Evolutionary conservation across 805 yeast species (phyloP).

Genomic region (Blastobotrys terrestris): DNA sequence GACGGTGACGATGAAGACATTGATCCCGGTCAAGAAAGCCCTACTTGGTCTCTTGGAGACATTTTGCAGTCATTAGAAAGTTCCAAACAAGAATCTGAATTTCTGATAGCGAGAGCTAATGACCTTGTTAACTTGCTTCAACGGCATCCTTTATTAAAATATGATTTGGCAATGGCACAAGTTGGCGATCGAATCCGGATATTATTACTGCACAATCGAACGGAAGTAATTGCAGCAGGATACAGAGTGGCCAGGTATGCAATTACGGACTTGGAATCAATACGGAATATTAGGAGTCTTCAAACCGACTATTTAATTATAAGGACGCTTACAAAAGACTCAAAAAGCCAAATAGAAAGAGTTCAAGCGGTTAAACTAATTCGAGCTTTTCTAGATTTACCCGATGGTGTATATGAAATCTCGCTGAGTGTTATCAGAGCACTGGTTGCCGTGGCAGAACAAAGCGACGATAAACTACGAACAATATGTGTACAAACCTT

Average conservation of each 20-base stretch:
- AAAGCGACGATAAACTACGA: conserved; percentile 45
- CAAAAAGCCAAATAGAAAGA: conserved; percentile 52
- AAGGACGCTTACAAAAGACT: conserved; percentile 55
- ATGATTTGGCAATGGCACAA: conserved; percentile 46
- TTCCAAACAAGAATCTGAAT: conserved; percentile 43
- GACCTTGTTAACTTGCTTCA: conserved; percentile 53
- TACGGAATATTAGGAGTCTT: conserved; percentile 46
- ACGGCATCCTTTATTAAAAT: conserved; percentile 52
- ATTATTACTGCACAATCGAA: conserved; percentile 49
- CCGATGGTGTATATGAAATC: conserved; percentile 46
- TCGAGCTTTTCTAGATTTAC: conserved; percentile 52
- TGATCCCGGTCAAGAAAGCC: conserved; percentile 30
- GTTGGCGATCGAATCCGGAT: conserved; percentile 45
- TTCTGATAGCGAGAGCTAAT: conserved; percentile 55
- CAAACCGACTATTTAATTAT: conserved; percentile 60
- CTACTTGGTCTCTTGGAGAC: conserved; percentile 61
- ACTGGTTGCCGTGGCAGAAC: conserved; percentile 56
- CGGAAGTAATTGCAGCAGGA: conserved; percentile 67
- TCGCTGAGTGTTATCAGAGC: conserved; percentile 63
- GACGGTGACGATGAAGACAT: conserved; percentile 6
- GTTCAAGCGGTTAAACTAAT: conserved; percentile 71
- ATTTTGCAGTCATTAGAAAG: conserved; percentile 51
- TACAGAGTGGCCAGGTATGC: conserved; percentile 67
- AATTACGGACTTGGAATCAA: conserved; percentile 47
- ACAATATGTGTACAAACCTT: conserved; percentile 47